Evolutionary conservation across 176 grass and related monocot genomes (phyloP).

Genomic region (Avena sativa): DNA sequence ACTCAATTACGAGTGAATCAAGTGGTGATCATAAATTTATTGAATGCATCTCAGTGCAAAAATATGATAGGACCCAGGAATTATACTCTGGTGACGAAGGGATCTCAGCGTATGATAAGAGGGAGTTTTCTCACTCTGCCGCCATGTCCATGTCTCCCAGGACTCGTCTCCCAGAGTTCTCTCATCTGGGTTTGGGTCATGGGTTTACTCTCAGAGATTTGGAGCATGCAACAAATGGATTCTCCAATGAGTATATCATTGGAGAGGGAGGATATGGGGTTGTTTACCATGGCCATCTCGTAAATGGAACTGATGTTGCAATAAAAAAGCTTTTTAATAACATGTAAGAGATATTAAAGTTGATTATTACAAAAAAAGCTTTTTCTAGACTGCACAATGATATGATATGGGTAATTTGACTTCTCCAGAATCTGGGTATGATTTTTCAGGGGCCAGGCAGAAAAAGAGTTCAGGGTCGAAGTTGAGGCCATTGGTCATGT

Average conservation of each 20-base stretch:
- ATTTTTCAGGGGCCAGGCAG: slow-evolving; percentile 69
- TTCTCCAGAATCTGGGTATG: slow-evolving; percentile 12
- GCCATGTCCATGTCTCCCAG: slow-evolving; percentile 59
- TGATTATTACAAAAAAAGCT: not conserved
- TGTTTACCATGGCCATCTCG: slow-evolving; percentile 62
- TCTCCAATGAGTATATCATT: slow-evolving; percentile 70
- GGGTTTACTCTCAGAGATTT: slow-evolving; percentile 83
- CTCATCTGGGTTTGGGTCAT: slow-evolving; percentile 79
- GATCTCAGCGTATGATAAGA: slow-evolving; percentile 47
- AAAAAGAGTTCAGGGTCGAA: slow-evolving; percentile 78
- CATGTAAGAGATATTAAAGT: slow-evolving; percentile 48
- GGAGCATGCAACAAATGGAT: slow-evolving; percentile 66
- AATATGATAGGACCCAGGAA: slow-evolving; percentile 49
- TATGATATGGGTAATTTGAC: slow-evolving; percentile 12
- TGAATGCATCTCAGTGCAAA: slow-evolving; percentile 57
- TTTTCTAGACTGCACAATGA: not conserved
- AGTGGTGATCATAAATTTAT: slow-evolving; percentile 65
- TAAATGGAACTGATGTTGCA: slow-evolving; percentile 72
- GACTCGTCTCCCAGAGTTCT: slow-evolving; percentile 67
- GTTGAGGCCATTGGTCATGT: slow-evolving; percentile 85
- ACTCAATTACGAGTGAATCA: slow-evolving; percentile 60
- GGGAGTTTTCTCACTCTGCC: slow-evolving; percentile 53
- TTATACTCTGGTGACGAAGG: slow-evolving; percentile 68
- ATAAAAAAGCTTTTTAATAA: slow-evolving; percentile 79
- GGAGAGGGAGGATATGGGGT: slow-evolving; percentile 78